Evolutionary conservation across 176 grass and related monocot species (phyloP), one percentile per base, ranked within the genome.

Genomic region (Areca catechu): DNA sequence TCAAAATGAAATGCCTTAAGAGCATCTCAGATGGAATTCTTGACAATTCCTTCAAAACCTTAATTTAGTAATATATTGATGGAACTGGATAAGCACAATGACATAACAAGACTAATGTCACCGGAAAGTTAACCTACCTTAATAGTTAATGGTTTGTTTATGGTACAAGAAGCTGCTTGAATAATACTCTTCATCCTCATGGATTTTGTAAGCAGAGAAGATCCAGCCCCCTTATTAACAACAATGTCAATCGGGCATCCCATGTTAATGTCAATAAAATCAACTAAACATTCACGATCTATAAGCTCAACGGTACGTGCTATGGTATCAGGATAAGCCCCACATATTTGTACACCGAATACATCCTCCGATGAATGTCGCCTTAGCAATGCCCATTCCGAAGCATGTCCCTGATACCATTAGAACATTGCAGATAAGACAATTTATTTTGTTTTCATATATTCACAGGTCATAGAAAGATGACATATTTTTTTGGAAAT

Each of bases 261-360:
- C 91, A 96, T 96, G 63, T 90, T 96, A 71, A 96, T 86, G 71
- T 90, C 91, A 61, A 90, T 79, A 53, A 90, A 96, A 55, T 90
- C 91, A 86, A 90, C 58, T 14, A 66, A 72, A 60, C 86, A 96
- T 66, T 90, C 81, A 3, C 71, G 80, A 55, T 87, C 86, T 34
- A 96, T 75, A 67, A 96, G 87, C 57, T 96, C 92, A 78, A 90
- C 77, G 54, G 86, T 85, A 5, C 72, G 74, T 66, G 92, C 67
- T 54, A 96, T 63, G 1, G 71, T 88, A 76, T 96, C 92, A 58
- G 92, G 92, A 81, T 82, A 96, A 51, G 86, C 63, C 60, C 86
- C 92, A 62, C 92, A 96, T 7, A 96, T 90, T 81, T 90, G 92
- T 19, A 87, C 83, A 24, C 91, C 92, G 62, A 96, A 96, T 27